Evolutionary conservation across 495 filamentous ascomycete species (phyloP).

Genomic region (Cercophora newfieldiana): DNA sequence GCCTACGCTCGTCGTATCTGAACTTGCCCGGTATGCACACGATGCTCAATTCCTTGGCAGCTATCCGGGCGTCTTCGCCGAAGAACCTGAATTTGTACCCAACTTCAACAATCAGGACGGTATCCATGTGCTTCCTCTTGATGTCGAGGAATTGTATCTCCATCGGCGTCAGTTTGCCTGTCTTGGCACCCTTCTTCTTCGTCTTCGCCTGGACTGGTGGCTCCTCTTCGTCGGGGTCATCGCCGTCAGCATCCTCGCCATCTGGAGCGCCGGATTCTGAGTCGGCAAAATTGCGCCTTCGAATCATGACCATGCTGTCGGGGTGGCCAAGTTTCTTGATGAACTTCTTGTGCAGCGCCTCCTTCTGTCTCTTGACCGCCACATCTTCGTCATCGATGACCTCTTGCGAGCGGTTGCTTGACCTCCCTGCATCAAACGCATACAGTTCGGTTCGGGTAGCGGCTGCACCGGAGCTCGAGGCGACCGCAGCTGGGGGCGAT

Average conservation of each 20-base stretch:
- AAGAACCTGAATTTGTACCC: slow-evolving; percentile 99
- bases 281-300: slow-evolving; percentile 53
- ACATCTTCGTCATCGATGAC: slow-evolving; percentile 49
- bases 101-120: slow-evolving; percentile 85
- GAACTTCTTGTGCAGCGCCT: slow-evolving; percentile 80
- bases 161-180: slow-evolving; percentile 88
- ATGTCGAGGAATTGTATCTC: slow-evolving; percentile 92
- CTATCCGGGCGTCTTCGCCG: slow-evolving; percentile 91
- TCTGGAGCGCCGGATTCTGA: slow-evolving; percentile 52
- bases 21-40: slow-evolving; percentile 97
- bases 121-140: slow-evolving; percentile 88
- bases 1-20: slow-evolving; percentile 84
- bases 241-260: slow-evolving; percentile 58
- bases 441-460: slow-evolving; percentile 47
- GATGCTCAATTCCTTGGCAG: slow-evolving; percentile 89
- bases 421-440: slow-evolving; percentile 40
- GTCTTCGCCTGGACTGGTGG: slow-evolving; percentile 41
- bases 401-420: slow-evolving; percentile 19
- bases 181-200: slow-evolving; percentile 71
- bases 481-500: neutral
- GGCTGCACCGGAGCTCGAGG: slow-evolving; percentile 14
- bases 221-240: slow-evolving; percentile 32
- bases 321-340: slow-evolving; percentile 84
- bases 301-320: slow-evolving; percentile 73
- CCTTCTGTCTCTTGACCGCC: slow-evolving; percentile 51